Base-by-base conservation (phyloP, 257 asterid species). In the Jacaranda mimosifolia region DNA sequence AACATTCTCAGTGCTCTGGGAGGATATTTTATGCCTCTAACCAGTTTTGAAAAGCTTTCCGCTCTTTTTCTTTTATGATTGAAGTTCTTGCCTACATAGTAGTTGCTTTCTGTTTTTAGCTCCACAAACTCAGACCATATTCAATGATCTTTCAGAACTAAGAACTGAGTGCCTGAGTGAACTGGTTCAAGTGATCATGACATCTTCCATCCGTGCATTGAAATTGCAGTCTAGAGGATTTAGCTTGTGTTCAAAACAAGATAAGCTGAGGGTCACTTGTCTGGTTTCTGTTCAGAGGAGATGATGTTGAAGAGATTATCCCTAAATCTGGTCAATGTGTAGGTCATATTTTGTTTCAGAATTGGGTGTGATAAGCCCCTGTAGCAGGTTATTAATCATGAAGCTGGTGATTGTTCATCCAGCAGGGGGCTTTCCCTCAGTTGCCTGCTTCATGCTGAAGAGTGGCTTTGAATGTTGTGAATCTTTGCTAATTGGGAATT, bases 341-440 rank as follows among this genome's bases (percentile, higher is more conserved):
- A 39, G 48, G 21, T 46, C 18, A 2, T 26, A 26, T 26, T 26
- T 26, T 26, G 32, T 5, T 60, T 43, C 57, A 63, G 53, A 59
- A 71, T 19, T 70, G 39, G 36, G 71, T 77, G 72, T 72, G 45
- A n/a, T n/a, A 10, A 11, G 66, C 43, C 42, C 19, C 58, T 45
- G 40, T 57, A 42, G 46, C 6, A 42, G 46, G 46, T 42, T 42
- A 42, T 6, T 42, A 42, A 42, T 42, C 46, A 42, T 9, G 9
- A 42, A 46, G 6, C 46, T n/a, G 63, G 53, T 45, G 18, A 65
- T 42, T 6, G 46, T 42, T 42, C 40, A 9, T 9, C 18, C 4
- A 49, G 11, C 60, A 57, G 26, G 39, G 69, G 35, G 3, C 4
- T 13, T 55, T 57, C 53, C 56, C 12, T 4, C 9, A 42, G 46